Percentiles rank a stretch among this genome's conserved stretches.
Evolutionary conservation across 2,329 filamentous ascomycete species (phyloP).

Genomic region (Alternaria gansuensis): DNA sequence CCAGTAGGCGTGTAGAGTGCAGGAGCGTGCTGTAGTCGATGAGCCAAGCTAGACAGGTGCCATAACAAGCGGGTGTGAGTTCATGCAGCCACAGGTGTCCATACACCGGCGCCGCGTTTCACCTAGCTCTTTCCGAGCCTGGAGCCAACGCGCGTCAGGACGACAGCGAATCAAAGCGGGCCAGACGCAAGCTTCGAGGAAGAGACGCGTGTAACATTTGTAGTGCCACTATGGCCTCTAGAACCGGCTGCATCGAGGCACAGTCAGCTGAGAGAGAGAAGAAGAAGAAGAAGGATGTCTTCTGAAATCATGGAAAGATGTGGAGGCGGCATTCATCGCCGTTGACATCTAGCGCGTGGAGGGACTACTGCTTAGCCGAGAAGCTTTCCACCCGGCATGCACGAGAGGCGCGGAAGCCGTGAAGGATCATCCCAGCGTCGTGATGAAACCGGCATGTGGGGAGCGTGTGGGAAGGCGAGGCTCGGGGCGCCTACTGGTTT

Average conservation of each 20-base stretch:
- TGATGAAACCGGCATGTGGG: constrained; percentile 1
- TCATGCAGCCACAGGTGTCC: constrained; percentile 4
- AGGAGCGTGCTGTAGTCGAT: constrained; percentile 7
- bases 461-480: neutral
- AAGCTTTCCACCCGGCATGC: constrained; percentile 7
- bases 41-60: constrained; percentile 4
- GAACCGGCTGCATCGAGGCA: neutral
- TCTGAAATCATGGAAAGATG: neutral
- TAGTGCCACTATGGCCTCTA: neutral
- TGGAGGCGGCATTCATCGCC: neutral
- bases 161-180: constrained; percentile 7
- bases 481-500: constrained; percentile 11
- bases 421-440: constrained; percentile 7
- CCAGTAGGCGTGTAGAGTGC: constrained; percentile 2
- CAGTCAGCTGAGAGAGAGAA: too few relatives aligned
- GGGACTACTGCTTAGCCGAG: neutral
- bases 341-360: constrained; percentile 1
- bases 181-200: constrained; percentile 1
- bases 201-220: constrained; percentile 5
- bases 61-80: neutral
- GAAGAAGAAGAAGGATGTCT: neutral
- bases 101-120: constrained; percentile 19
- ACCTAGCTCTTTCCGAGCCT: constrained; percentile 31
- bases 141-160: constrained; percentile 26
- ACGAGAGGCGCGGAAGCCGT: constrained; percentile 6